Conservation (phyloP, 2,329 filamentous ascomycete genomes). For the Fusarium mexicanum region DNA sequence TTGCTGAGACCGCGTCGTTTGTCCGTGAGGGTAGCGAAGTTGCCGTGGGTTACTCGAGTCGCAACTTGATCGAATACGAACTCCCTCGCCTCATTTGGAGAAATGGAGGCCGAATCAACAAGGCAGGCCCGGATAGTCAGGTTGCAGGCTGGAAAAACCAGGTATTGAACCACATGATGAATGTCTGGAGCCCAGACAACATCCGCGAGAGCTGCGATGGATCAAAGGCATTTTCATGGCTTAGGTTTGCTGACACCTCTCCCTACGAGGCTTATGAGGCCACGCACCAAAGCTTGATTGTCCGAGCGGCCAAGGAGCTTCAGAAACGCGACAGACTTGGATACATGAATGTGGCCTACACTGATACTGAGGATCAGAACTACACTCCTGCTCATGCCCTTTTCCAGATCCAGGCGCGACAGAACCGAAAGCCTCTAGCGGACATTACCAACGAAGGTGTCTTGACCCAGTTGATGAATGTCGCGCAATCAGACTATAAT, state of each 20-base stretch:
- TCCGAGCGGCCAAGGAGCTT: slow-evolving; percentile 73
- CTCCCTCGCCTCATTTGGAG: slow-evolving; percentile 84
- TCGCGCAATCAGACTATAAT: slow-evolving; percentile 72
- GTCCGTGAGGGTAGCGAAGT: slow-evolving; percentile 86
- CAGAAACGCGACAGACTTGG: slow-evolving; percentile 68
- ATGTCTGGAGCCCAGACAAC: slow-evolving; percentile 87
- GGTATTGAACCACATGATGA: slow-evolving; percentile 84
- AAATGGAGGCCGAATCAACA: slow-evolving; percentile 79
- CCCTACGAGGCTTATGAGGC: slow-evolving; percentile 75
- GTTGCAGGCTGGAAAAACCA: slow-evolving; percentile 83
- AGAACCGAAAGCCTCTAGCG: slow-evolving; percentile 72
- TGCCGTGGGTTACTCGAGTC: slow-evolving; percentile 85
- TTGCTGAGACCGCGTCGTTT: slow-evolving; percentile 95
- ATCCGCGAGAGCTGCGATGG: slow-evolving; percentile 71
- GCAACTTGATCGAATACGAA: slow-evolving; percentile 85
- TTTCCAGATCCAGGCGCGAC: slow-evolving; percentile 80
- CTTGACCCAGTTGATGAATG: slow-evolving; percentile 80
- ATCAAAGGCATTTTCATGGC: slow-evolving; percentile 82
- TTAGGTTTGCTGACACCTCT: slow-evolving; percentile 85
- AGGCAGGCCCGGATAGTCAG: slow-evolving; percentile 77
- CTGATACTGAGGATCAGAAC: slow-evolving; percentile 67
- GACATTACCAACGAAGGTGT: slow-evolving; percentile 77
- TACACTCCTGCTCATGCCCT: slow-evolving; percentile 80
- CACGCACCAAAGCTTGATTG: slow-evolving; percentile 76
- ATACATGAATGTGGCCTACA: slow-evolving; percentile 75